Percentiles rank a stretch among this genome's conserved stretches.
These are phyloP conservation scores for Paratinospora sagittata DNA, from an alignment of 164 flowering plant genomes.

Conservation along the genomic window DNA sequence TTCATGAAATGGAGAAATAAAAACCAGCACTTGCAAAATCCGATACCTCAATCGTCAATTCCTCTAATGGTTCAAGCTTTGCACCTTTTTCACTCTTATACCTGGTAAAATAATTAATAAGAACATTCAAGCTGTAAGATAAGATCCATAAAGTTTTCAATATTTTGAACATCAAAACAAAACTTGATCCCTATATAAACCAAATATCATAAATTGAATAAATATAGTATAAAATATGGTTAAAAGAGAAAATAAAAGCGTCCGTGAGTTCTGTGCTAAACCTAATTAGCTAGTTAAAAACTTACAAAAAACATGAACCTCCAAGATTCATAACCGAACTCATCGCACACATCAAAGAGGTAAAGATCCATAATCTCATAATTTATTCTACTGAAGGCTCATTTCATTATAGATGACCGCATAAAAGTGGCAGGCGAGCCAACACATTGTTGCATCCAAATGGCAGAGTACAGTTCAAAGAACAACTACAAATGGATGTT, in stretches of 20 bases:
- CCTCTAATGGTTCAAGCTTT: conserved; percentile 94
- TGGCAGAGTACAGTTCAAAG: not conserved
- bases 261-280: not conserved
- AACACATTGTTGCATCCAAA: not conserved
- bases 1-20: not conserved
- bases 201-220: not conserved
- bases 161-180: not conserved
- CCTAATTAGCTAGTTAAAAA: not conserved
- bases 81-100: conserved; percentile 68
- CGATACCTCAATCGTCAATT: conserved; percentile 89
- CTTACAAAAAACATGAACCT: no score
- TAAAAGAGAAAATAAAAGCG: not conserved
- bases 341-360: no score
- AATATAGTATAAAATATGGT: not conserved
- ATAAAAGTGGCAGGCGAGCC: not conserved
- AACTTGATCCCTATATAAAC: not conserved
- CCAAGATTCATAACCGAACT: no score
- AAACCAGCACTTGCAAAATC: not conserved
- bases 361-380: not conserved
- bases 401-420: not conserved
- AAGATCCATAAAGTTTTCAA: not conserved
- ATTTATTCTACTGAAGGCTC: not conserved
- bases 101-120: conserved; percentile 39
- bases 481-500: no score
- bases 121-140: not conserved